These are phyloP conservation scores for Chaetomium globosum DNA, from an alignment of 2,329 filamentous ascomycete genomes.

Conservation along the genomic window DNA sequence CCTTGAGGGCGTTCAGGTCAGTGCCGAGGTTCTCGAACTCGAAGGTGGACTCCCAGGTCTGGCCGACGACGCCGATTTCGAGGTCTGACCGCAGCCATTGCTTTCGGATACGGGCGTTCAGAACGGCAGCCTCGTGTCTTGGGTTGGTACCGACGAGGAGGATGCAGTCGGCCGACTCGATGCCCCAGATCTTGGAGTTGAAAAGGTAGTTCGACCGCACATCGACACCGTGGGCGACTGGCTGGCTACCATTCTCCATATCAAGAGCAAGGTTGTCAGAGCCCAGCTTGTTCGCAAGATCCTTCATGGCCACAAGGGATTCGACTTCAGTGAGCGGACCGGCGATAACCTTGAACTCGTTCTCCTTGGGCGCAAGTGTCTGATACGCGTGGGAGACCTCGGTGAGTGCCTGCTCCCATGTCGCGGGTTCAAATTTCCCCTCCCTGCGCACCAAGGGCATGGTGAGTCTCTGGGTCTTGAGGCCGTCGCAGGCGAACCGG, in stretches of 20 bases:
- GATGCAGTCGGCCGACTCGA: slow-evolving; percentile 90
- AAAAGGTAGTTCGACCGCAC: slow-evolving; percentile 93
- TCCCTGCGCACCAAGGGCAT: slow-evolving; percentile 87
- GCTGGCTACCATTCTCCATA: slow-evolving; percentile 78
- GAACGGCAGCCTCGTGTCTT: slow-evolving; percentile 88
- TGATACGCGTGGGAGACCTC: slow-evolving; percentile 83
- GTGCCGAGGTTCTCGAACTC: slow-evolving; percentile 89
- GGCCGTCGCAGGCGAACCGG: slow-evolving; percentile 91
- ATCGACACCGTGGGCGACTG: slow-evolving; percentile 89
- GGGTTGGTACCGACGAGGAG: slow-evolving; percentile 95
- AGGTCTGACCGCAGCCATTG: slow-evolving; percentile 96
- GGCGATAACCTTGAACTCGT: slow-evolving; percentile 95
- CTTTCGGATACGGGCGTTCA: slow-evolving; percentile 96
- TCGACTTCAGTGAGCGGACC: slow-evolving; percentile 91
- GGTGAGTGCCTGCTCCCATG: slow-evolving; percentile 92
- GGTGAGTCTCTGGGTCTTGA: slow-evolving; percentile 94
- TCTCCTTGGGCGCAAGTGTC: slow-evolving; percentile 76
- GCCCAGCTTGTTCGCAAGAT: slow-evolving; percentile 92
- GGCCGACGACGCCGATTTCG: slow-evolving; percentile 87
- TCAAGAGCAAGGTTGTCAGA: slow-evolving; percentile 96
- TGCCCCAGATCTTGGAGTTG: slow-evolving; percentile 91
- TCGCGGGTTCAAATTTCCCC: slow-evolving; percentile 86
- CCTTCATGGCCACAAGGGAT: slow-evolving; percentile 93
- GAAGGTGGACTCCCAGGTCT: slow-evolving; percentile 91
- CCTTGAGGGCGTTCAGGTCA: slow-evolving; percentile 79